These are phyloP conservation scores for Aspergillus ellipticus DNA, from an alignment of 495 filamentous ascomycete species.

Conservation along the genomic window DNA sequence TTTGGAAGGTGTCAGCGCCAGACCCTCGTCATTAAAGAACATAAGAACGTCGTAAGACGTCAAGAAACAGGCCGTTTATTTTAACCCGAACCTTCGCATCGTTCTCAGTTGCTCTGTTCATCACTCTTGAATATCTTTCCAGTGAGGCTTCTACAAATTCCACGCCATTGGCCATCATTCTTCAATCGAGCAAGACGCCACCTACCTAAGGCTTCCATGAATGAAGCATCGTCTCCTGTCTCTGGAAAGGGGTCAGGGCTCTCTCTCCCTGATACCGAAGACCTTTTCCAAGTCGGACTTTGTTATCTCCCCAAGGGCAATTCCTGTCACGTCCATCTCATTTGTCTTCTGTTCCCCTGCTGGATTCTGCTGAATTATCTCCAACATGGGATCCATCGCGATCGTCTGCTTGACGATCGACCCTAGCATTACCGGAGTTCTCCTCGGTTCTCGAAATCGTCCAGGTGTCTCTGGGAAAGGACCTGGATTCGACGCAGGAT, in stretches of 20 bases:
- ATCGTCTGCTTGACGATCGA: neutral
- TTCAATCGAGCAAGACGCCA: no score
- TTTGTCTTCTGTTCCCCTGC: neutral
- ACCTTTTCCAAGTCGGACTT: neutral
- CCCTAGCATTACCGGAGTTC: neutral
- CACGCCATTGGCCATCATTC: no score
- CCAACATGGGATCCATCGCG: no score
- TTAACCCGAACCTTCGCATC: neutral
- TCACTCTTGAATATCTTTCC: neutral
- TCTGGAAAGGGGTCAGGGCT: neutral
- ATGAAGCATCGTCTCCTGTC: neutral
- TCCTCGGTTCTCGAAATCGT: neutral
- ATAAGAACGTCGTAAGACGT: neutral
- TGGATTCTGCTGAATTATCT: no score
- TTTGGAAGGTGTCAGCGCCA: neutral
- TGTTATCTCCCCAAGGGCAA: neutral
- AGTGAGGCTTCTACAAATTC: no score
- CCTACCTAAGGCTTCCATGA: neutral
- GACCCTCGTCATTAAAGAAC: neutral
- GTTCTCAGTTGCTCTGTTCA: neutral
- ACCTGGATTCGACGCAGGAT: neutral
- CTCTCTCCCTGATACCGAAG: neutral
- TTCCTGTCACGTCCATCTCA: neutral
- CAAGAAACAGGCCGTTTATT: neutral
- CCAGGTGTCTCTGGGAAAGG: neutral